These are phyloP conservation scores for Sporisorium graminicola DNA, from an alignment of 1,284 basidiomycete genomes.

Conservation along the genomic window DNA sequence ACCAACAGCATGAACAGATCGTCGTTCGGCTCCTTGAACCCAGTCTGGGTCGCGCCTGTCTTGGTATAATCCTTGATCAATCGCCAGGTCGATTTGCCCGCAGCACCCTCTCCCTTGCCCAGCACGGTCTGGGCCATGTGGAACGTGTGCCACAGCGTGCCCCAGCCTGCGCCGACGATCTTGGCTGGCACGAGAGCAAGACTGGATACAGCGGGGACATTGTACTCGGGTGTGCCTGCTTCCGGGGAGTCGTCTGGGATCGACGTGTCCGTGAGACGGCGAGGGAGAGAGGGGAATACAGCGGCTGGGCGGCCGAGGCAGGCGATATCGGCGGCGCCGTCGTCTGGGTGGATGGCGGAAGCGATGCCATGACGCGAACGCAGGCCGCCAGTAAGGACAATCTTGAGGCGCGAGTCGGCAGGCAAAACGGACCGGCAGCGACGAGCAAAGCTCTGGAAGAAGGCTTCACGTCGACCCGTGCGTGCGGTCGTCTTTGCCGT, in stretches of 20 bases:
- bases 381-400: slow-evolving; percentile 85
- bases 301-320: slow-evolving; percentile 82
- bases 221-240: slow-evolving; percentile 58
- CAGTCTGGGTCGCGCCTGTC: slow-evolving; percentile 36
- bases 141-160: slow-evolving; percentile 50
- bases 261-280: slow-evolving; percentile 49
- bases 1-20: slow-evolving; percentile 35
- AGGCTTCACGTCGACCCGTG: slow-evolving; percentile 72
- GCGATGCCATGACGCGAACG: slow-evolving; percentile 76
- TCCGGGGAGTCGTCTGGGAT: slow-evolving; percentile 36
- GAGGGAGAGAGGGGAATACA: slow-evolving; percentile 77
- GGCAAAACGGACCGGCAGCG: slow-evolving; percentile 65
- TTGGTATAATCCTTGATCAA: slow-evolving; percentile 34
- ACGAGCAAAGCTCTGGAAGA: slow-evolving; percentile 71
- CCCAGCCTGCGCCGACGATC: slow-evolving; percentile 67
- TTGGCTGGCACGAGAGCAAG: slow-evolving; percentile 62
- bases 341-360: slow-evolving; percentile 70
- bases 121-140: slow-evolving; percentile 47
- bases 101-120: slow-evolving; percentile 15
- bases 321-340: slow-evolving; percentile 74
- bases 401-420: slow-evolving; percentile 70
- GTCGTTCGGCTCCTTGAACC: slow-evolving; percentile 40
- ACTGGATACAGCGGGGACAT: slow-evolving; percentile 49
- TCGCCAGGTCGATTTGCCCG: slow-evolving; percentile 12
- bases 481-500: slow-evolving; percentile 31